Base-by-base conservation (phyloP, 1,284 basidiomycete species). In the Ganoderma lingzhi region DNA sequence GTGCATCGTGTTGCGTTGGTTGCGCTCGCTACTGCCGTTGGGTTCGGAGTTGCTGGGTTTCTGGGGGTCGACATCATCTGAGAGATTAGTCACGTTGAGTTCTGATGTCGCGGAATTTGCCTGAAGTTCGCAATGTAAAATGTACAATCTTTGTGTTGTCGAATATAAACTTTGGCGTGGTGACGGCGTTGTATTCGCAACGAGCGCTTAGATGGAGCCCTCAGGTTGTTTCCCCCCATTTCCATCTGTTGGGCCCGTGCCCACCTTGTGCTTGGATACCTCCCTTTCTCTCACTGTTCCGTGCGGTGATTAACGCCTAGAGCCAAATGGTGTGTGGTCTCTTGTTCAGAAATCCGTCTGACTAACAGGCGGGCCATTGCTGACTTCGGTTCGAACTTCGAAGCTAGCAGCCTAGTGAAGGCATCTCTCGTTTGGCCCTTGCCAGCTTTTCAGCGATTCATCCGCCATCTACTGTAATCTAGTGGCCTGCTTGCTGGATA, bases 11-110 rank as follows among this genome's bases (percentile, higher is more conserved):
- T 73, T 10, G 78, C 76, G 2, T 65, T 74, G 5, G 75, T 75
- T 15, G 71, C 72, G 32, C 73, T 80, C 12, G 65, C 76, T 45
- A 76, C 75, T 1, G 75, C 75, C 3, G 75, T 73, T n/a, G 72
- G 76, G n/a, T 63, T 73, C 30, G 77, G 72, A 1, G 67, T 73
- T 6, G 76, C 73, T 65, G 73, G 73, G 5, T 77, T 76, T 55
- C 35, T 75, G 28, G 77, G 76, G 19, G 65, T 78, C 45, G 69
- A 75, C 42, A 65, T 76, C 35, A 28, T 78, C 42, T 78, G 69
- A 76, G 15, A n/a, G 28, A 32, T 23, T 14, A 44, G 23, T 9
- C 5, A 19, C 35, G 14, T 32, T 56, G 53, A 5, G 2, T 2
- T 32, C 19, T n/a, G 37, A 41, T 23, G 17, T 56, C 30, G 30